Evolutionary conservation across 805 yeast genomes (phyloP), one percentile per base, ranked within the genome.

Genomic region (Spathaspora hagerdaliae): DNA sequence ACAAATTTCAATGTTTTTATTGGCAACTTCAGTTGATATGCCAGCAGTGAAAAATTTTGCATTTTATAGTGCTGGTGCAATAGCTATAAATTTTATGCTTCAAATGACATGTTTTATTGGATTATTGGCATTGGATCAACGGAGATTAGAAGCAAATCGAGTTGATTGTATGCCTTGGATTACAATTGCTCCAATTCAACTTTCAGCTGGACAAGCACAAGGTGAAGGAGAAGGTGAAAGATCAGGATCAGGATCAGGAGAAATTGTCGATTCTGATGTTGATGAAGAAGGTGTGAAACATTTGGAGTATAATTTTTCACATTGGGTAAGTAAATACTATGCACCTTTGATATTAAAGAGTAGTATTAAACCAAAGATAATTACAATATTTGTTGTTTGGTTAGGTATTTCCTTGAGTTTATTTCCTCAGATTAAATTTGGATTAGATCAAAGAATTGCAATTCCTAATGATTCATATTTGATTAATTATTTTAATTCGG

Each of bases 1-100:
- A 39, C 97, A 94, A 56, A 73, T 83, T n/a, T 70, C 81, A 7
- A 87, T 96, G 57, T 90, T 92, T 56, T 64, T 81, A 7, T 67
- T 92, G 36, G 96, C 96, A 0, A 73, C 95, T 0, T 63, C 73
- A 5, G 97, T 94, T 6, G 76, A 83, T 10, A 94, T 94, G 97
- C 98, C 98, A 1, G 98, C 98, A 0, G 98, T 92, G 14, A 77
- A 85, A 51, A 94, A 91, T 63, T 92, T 92, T 72, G 97, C 99
- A 0, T 64, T 86, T 11, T 94, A 88, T 58, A 87, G 96, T 6
- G 91, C 96, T 0, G 85, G 89, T 13, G 92, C 98, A 0, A 83
- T 92, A 2, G 57, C 85, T 6, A 68, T 87, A 54, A 91, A 92
- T 60, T 82, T 92, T 1, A 37, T 81, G 0, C 69, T 92, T 29